Base-by-base conservation (phyloP, 202 grass and related monocot genomes). In the Elaeis oleifera region DNA sequence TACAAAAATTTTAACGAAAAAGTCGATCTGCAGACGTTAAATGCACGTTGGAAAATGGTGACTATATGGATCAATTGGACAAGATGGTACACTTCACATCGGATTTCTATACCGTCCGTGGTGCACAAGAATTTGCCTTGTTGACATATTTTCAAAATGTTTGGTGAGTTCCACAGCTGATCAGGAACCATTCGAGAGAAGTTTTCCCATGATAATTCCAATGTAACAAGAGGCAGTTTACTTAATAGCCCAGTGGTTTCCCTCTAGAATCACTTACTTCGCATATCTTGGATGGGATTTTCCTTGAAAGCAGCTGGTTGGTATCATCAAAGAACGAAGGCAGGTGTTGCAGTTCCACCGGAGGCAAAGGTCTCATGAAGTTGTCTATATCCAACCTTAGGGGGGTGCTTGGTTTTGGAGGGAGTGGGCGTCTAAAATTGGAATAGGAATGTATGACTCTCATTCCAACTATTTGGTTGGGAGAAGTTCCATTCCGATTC, bases 141-240 rank as follows among this genome's bases (percentile, higher is more conserved):
- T 82, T 82, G 79, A 97, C 52, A 73, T 26, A 97, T 70, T 77
- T 89, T 80, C 49, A 84, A 32, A 71, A 97, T 71, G 14, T 82
- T 92, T 73, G 70, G 71, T 68, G 94, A 92, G 53, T 77, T 78
- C 55, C 73, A 97, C 64, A 97, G 58, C 22, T 77, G 72, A 23
- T 75, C 69, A 62, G 94, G 78, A 44, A 89, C 62, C 36, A 59
- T 57, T 73, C 85, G 84, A 3, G 62, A 70, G 49, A 97, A 86
- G 28, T 97, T 97, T 66, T 97, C 92, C 27, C 78, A 80, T 14
- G 82, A 79, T 64, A 97, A 63, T 44, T 92, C 85, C 21, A 97
- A 65, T 22, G 53, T 89, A 71, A 92, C 66, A 4, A 97, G 80
- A 21, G 94, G 94, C 21, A 97, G 59, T 49, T 84, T 77, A 50